Percentiles rank a stretch among this genome's conserved stretches.
phyloP scores from a whole-genome alignment of 495 filamentous ascomycete genomes.

The Bacidia gigantensis region DNA sequence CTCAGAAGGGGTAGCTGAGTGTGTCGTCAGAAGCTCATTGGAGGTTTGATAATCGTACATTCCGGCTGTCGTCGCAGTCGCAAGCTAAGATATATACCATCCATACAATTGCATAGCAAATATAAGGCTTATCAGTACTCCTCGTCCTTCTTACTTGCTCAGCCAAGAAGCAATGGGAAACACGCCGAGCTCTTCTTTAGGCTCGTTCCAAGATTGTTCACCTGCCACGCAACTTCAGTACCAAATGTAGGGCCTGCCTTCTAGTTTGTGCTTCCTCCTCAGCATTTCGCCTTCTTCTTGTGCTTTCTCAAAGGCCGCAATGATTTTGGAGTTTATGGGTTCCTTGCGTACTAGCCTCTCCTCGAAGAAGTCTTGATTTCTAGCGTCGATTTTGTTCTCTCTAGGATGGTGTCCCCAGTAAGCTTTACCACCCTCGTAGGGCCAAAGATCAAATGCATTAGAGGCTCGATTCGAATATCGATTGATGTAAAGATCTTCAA shows the following conservation, averaged over 20 bases:
- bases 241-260: neutral
- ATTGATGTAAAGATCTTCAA: neutral
- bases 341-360: neutral
- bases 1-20: too few species aligned
- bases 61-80: too few species aligned
- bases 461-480: neutral
- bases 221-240: neutral
- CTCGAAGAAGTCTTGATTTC: neutral
- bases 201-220: neutral
- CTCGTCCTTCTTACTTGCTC: too few species aligned
- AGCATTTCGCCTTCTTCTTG: neutral
- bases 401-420: neutral
- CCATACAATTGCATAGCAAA: too few species aligned
- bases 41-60: too few species aligned
- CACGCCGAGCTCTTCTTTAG: too few species aligned
- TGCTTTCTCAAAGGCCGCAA: neutral
- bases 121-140: too few species aligned
- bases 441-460: neutral
- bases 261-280: neutral
- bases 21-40: too few species aligned
- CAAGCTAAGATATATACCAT: too few species aligned
- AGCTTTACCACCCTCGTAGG: neutral
- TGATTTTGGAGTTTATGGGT: neutral
- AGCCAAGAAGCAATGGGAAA: too few species aligned
- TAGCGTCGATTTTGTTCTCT: neutral